Conservation (phyloP, 176 grass and related monocot genomes). For the Carex littledalei region DNA sequence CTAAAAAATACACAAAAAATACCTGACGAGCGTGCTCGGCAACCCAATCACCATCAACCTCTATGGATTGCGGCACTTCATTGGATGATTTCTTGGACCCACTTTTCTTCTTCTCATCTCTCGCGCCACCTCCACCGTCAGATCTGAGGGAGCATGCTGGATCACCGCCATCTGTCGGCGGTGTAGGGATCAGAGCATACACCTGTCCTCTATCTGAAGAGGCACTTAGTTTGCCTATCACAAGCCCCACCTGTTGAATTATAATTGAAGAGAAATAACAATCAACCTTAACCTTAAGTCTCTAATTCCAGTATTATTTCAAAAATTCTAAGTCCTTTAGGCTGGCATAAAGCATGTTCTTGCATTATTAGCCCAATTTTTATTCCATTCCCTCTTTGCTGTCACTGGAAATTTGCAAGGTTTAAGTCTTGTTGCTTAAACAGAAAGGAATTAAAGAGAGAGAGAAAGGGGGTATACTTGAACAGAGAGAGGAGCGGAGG, state of each 20-base stretch:
- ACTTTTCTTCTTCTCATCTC: slow-evolving; percentile 33
- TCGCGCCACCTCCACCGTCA: slow-evolving; percentile 7
- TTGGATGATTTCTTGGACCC: slow-evolving; percentile 35
- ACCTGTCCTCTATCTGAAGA: slow-evolving; percentile 61
- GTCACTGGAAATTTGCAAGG: not conserved
- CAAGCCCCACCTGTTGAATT: slow-evolving; percentile 55
- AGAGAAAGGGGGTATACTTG: not conserved
- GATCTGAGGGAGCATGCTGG: slow-evolving; percentile 62
- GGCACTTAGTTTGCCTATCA: slow-evolving; percentile 73
- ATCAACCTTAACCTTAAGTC: not conserved
- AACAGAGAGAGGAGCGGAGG: slow-evolving; percentile 17
- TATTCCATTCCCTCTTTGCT: not conserved
- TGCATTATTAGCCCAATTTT: not conserved
- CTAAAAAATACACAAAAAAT: not conserved
- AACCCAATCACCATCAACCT: slow-evolving; percentile 82
- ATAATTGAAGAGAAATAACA: not conserved
- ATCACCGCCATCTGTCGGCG: slow-evolving; percentile 53
- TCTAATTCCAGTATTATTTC: not conserved
- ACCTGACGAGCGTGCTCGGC: slow-evolving; percentile 89
- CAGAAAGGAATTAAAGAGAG: not conserved
- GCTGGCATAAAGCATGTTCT: not conserved
- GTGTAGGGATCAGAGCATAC: slow-evolving; percentile 86
- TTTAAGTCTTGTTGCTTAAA: not conserved
- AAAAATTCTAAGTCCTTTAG: not conserved
- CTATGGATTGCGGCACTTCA: slow-evolving; percentile 30